Evolutionary conservation across 495 filamentous ascomycete species (phyloP), one percentile per base, ranked within the genome.

Genomic region (Penicillium salamii): DNA sequence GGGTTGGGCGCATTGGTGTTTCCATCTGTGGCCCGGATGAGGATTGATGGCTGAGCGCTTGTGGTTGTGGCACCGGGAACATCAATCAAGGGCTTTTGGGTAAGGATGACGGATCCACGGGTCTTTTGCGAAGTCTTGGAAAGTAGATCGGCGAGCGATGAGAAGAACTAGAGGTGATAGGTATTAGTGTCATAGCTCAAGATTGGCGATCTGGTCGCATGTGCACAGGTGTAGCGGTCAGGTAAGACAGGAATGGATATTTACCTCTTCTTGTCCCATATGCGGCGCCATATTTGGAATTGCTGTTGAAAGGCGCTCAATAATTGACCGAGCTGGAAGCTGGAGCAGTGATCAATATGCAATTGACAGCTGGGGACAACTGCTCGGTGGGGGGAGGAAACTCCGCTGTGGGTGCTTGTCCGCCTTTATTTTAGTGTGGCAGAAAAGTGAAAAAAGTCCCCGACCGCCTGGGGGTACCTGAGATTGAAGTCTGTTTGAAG

Each of bases 1-100:
- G 67, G 66, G 53, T 70, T 73, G 2, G 70, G 65, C 18, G 71
- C 65, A 53, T 62, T 69, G 55, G 72, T 75, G 52, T 71, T 70
- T 52, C 84, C 87, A 62, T 96, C 86, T 9, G 87, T 87, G 7
- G 91, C 95, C 39, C 89, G 87, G 55, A 98, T 83, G 28, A 98
- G 71, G 33, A 97, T 67, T 3, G 91, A 80, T 68, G 66, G 81
- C 59, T 11, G 81, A 17, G 49, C 11, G 19, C 41, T 45, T 38
- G 46, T 33, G 49, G 50, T 53, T 34, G 57, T 48, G 13, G 46
- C 46, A 24, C 46, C 46, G 13, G 46, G 46, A 28, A 48, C 50
- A 12, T 61, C 40, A 46, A 64, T 34, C 19, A 69, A 59, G 12
- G 69, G 81, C 64, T 97, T 97, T 63, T 98, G 93, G 6, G 86